These are phyloP conservation scores for Coemansia sp. DNA, from an alignment of 371 early-diverging fungal species.

Conservation along the genomic window DNA sequence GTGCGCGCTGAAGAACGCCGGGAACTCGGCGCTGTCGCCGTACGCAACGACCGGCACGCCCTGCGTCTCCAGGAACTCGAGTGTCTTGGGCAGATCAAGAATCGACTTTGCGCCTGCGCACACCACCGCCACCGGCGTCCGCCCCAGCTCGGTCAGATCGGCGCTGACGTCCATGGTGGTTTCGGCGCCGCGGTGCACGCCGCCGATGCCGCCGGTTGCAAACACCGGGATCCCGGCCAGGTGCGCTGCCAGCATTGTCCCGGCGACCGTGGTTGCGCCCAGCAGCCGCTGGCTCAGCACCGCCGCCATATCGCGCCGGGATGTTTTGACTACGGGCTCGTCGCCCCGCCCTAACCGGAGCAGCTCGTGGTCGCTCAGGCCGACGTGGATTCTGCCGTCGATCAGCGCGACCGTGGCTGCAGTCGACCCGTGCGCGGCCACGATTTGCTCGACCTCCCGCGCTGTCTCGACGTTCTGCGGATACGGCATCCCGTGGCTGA, in stretches of 20 bases:
- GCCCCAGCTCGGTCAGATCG: conserved; percentile 88
- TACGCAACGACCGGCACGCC: conserved; percentile 88
- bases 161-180: conserved; percentile 84
- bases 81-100: conserved; percentile 83
- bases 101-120: conserved; percentile 95
- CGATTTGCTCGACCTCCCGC: conserved; percentile 70
- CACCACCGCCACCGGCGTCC: conserved; percentile 89
- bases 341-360: conserved; percentile 65
- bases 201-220: conserved; percentile 97
- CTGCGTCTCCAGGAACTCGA: conserved; percentile 91
- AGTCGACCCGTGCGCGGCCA: conserved; percentile 68
- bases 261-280: conserved; percentile 91
- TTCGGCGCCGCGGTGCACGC: conserved; percentile 89
- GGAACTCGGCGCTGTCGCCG: conserved; percentile 68
- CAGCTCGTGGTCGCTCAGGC: conserved; percentile 57
- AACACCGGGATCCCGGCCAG: conserved; percentile 83
- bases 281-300: conserved; percentile 66
- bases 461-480: conserved; percentile 89
- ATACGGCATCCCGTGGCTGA: conserved; percentile 95
- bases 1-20: conserved; percentile 84
- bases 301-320: conserved; percentile 79
- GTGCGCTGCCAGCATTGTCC: conserved; percentile 85
- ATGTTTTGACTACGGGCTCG: conserved; percentile 70
- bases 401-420: conserved; percentile 93
- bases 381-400: conserved; percentile 81